These are phyloP conservation scores for Cryphonectria carpinicola DNA, from an alignment of 2,329 filamentous ascomycete genomes.

Conservation along the genomic window DNA sequence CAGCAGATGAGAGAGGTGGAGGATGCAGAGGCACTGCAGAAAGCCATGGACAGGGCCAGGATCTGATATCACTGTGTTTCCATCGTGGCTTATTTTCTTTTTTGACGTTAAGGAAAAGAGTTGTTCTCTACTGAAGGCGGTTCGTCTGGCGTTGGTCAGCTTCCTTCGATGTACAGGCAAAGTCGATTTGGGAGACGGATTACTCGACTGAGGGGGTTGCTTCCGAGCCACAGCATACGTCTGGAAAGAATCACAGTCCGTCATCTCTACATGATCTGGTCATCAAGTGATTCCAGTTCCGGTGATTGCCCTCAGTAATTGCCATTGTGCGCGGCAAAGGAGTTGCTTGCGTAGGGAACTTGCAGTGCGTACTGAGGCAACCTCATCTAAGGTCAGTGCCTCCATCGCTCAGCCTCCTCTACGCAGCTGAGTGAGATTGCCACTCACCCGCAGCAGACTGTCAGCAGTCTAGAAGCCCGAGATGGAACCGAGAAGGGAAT, in stretches of 20 bases:
- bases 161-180: not conserved
- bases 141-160: not conserved
- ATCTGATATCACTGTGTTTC: not conserved
- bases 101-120: not conserved
- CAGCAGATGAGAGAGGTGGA: constrained; percentile 10
- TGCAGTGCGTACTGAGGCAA: not conserved
- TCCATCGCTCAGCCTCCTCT: not conserved
- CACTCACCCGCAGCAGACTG: not conserved
- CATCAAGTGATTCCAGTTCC: not conserved
- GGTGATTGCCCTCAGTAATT: not conserved
- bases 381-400: not conserved
- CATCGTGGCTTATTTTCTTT: not conserved
- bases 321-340: not conserved
- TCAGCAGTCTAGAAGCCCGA: not conserved
- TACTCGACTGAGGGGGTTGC: not conserved
- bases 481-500: not conserved
- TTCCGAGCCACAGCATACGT: not conserved
- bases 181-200: not conserved
- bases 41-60: constrained; percentile 24
- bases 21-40: constrained; percentile 17
- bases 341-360: not conserved
- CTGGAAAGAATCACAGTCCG: not conserved
- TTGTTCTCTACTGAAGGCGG: not conserved
- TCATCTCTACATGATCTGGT: not conserved
- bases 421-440: not conserved